A percentile compares a stretch with the other conserved stretches of the same genome.
Evolutionary conservation across 2,329 filamentous ascomycete species (phyloP).

Genomic region (Colletotrichum eremochloae): DNA sequence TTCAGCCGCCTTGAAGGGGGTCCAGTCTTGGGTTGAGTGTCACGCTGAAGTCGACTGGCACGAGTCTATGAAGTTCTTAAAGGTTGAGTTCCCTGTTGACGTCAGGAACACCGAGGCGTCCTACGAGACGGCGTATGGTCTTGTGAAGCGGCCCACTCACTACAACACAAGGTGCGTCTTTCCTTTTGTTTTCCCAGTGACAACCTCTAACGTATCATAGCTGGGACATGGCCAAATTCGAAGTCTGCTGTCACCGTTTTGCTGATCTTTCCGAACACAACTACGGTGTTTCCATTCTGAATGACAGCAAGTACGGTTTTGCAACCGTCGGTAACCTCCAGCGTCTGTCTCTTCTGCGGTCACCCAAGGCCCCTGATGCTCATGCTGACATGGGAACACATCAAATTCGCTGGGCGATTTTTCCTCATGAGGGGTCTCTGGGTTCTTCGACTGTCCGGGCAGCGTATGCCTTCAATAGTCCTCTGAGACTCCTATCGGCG

Average conservation of each 20-base stretch:
- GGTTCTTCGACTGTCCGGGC: constrained; percentile 82
- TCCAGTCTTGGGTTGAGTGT: constrained; percentile 81
- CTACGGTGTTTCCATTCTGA: constrained; percentile 92
- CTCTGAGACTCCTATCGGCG: constrained; percentile 69
- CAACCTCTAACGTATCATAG: constrained; percentile 49
- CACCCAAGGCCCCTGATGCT: constrained; percentile 92
- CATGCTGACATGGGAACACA: constrained; percentile 95
- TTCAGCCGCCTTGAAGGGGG: constrained; percentile 73
- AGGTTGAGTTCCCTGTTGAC: constrained; percentile 97
- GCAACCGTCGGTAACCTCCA: constrained; percentile 90
- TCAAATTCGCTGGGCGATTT: constrained; percentile 88
- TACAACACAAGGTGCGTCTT: constrained; percentile 83
- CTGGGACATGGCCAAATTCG: constrained; percentile 98
- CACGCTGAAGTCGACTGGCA: constrained; percentile 94
- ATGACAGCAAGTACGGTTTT: constrained; percentile 97
- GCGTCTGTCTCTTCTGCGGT: constrained; percentile 87
- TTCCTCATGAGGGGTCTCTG: constrained; percentile 83
- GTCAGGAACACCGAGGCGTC: constrained; percentile 91
- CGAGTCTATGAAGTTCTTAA: constrained; percentile 97
- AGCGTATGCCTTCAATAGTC: constrained; percentile 92
- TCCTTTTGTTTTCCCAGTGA: too few relatives aligned
- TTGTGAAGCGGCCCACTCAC: constrained; percentile 90
- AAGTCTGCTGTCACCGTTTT: constrained; percentile 96
- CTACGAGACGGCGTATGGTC: constrained; percentile 95
- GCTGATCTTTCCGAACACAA: constrained; percentile 89